Evolutionary conservation across 768 basidiomycete species (phyloP), one percentile per base, ranked within the genome.

Genomic region (Amanita rubescens): DNA sequence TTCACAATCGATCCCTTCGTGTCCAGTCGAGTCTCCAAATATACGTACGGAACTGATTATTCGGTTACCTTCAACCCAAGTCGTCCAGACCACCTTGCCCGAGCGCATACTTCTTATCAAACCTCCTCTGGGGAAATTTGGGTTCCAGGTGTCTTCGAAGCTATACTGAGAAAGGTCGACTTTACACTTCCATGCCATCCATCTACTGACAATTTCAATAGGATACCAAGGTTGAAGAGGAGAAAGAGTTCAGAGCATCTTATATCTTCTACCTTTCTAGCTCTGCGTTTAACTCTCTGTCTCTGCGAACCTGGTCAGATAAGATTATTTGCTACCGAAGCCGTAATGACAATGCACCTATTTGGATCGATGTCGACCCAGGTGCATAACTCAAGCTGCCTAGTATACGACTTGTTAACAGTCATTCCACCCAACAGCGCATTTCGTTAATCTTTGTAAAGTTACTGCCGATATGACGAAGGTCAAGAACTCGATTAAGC

Each of bases 1-100:
- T 63, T 59, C 54, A 57, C 57, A 30, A 54, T 65, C n/a, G 58
- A 63, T 32, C 60, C 59, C 20, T 58, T 56, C 17, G 64, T 65
- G 11, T 46, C 34, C 7, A 22, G 34, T 3, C 22, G 59, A 19
- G 51, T 60, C 17, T 51, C 62, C 11, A 55, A 43, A 30, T 59
- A 49, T 25, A 58, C 57, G n/a, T 60, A 57, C 24, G 61, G 61
- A 5, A 43, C 55, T 10, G 39, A 54, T 35, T 20, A 51, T 19
- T 43, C 30, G 25, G 4, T 51, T 3, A 10, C 5, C 25, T 62
- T 56, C 32, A 25, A 59, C 44, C 27, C 57, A 1, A 33, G 11
- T 1, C 49, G 57, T n/a, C 49, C 46, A 5, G 59, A 56, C 22
- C 59, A 62, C 38, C 6, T 24, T 15, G 34, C 39, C 7, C 56